These are phyloP conservation scores for Polychaeton citri DNA, from an alignment of 2,329 filamentous ascomycete species.

Conservation along the genomic window DNA sequence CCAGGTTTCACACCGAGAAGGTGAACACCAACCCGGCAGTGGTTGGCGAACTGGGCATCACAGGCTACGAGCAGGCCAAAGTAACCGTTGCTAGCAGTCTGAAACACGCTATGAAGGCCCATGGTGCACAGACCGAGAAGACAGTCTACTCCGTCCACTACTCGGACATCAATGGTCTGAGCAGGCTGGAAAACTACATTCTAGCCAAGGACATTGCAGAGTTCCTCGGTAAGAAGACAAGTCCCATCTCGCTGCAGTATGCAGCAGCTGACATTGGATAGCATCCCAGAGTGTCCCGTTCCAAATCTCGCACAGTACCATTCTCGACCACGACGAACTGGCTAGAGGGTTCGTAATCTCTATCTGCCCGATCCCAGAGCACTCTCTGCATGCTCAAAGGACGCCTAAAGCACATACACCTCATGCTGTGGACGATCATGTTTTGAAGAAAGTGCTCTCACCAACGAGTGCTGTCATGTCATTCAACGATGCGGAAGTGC, in stretches of 20 bases:
- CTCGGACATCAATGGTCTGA: constrained; percentile 23
- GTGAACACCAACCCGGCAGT: constrained; percentile 17
- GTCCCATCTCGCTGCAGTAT: neutral
- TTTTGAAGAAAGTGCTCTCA: constrained; percentile 6
- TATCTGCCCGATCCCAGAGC: constrained; percentile 14
- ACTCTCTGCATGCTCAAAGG: constrained; percentile 14
- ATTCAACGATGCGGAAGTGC: constrained; percentile 17
- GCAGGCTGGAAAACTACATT: constrained; percentile 23
- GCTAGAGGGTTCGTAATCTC: constrained; percentile 23
- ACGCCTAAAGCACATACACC: constrained; percentile 10
- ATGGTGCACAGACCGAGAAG: constrained; percentile 7
- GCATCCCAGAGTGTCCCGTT: constrained; percentile 17
- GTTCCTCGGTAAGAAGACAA: constrained; percentile 16
- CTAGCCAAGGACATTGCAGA: constrained; percentile 21
- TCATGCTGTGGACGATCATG: constrained; percentile 2
- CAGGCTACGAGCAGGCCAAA: constrained; percentile 19
- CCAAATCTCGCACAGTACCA: constrained; percentile 20
- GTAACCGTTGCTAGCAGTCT: constrained; percentile 19
- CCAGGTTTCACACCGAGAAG: constrained; percentile 19
- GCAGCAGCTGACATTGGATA: constrained; percentile 6
- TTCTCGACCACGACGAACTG: constrained; percentile 15
- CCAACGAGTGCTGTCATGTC: constrained; percentile 9
- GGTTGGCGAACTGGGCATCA: constrained; percentile 12
- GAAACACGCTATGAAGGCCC: constrained; percentile 14
- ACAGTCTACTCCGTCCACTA: constrained; percentile 21